Evolutionary conservation across 176 grass and related monocot species (phyloP).

Genomic region (Oropetium thomaeum): DNA sequence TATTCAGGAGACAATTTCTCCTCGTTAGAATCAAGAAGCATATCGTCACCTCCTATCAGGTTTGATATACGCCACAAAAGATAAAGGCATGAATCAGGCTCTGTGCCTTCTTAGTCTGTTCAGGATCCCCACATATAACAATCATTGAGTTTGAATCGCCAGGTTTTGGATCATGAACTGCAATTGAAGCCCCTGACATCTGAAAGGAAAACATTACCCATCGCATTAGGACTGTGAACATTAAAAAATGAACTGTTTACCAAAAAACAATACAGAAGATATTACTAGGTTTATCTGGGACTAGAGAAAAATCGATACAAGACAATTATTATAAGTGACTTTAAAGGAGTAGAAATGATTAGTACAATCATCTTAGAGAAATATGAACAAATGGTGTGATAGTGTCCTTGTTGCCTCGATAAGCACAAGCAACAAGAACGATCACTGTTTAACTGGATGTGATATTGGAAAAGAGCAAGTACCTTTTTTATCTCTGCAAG

Average conservation of each 20-base stretch:
- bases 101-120: conserved; percentile 56
- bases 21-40: neutral
- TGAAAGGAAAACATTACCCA: conserved; percentile 26
- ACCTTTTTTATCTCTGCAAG: conserved; percentile 63
- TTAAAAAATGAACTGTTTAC: neutral
- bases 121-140: conserved; percentile 45
- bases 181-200: conserved; percentile 59
- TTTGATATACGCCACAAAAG: conserved; percentile 53
- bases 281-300: neutral
- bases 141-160: conserved; percentile 35
- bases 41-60: conserved; percentile 1
- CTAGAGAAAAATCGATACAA: neutral
- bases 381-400: neutral
- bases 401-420: neutral
- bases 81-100: conserved; percentile 66
- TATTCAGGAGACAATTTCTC: neutral
- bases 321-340: neutral
- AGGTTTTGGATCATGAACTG: conserved; percentile 46
- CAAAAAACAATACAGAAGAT: neutral
- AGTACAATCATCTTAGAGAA: neutral
- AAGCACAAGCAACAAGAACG: conserved; percentile 23
- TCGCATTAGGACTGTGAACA: neutral
- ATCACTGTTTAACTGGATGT: neutral
- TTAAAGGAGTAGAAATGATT: neutral
- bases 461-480: conserved; percentile 20